phyloP scores from a whole-genome alignment of 164 flowering plant genomes.

The Chloranthus sessilifolius region DNA sequence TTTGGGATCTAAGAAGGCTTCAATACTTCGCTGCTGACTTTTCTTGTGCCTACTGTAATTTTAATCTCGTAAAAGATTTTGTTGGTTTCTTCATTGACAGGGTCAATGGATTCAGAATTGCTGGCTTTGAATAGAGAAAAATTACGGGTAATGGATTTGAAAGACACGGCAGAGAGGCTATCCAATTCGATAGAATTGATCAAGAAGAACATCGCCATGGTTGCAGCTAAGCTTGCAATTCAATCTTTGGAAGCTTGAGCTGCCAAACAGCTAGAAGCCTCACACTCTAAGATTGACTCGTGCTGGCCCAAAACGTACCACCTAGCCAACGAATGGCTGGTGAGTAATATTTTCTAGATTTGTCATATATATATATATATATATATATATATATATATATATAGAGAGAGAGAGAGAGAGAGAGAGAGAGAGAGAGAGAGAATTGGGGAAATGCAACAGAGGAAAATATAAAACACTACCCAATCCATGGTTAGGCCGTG shows the following conservation, averaged over 20 bases:
- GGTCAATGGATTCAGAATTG: slow-evolving; percentile 44
- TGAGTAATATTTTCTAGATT: no score
- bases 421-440: no score
- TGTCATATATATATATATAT: no score
- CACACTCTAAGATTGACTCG: no score
- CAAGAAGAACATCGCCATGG: slow-evolving; percentile 34
- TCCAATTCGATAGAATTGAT: slow-evolving; percentile 30
- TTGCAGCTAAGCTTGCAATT: slow-evolving; percentile 74
- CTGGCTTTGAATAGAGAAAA: slow-evolving; percentile 43
- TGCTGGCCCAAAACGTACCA: no score
- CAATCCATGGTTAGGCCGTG: no score
- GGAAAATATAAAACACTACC: no score
- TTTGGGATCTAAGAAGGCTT: neutral
- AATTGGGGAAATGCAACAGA: no score
- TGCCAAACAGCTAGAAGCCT: no score
- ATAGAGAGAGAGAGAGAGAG: no score
- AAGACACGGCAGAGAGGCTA: slow-evolving; percentile 43
- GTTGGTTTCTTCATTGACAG: slow-evolving; percentile 26
- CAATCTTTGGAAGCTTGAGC: slow-evolving; percentile 50
- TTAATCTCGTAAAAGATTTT: neutral
- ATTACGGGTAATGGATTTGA: slow-evolving; percentile 46
- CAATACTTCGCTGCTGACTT: neutral
- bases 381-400: no score
- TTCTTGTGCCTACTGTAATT: neutral
- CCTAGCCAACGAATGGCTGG: no score